Evolutionary conservation across 768 basidiomycete species (phyloP), one percentile per base, ranked within the genome.

Genomic region (Myochromella boudieri): DNA sequence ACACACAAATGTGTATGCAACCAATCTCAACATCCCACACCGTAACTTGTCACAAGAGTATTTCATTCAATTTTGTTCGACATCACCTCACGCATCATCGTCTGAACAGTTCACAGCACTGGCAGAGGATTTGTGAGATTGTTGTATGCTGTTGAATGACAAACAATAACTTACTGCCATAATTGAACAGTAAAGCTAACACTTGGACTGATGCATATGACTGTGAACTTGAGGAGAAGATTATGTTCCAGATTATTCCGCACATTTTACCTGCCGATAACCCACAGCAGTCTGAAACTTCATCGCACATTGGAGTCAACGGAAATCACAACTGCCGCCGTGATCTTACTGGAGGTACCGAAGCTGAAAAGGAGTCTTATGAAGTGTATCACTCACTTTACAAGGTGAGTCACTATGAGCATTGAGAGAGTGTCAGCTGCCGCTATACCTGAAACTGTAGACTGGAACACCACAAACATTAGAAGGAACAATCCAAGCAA

Each of bases 1-100:
- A 0, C 68, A 70, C 42, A 62, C 47, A 9, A 70, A 71, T 39
- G 40, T 68, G 1, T 71, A 68, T 32, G 37, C 65, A 2, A 46
- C 52, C n/a, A 64, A 67, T 45, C 32, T 48, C 0, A 64, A 56
- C 44, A n/a, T 69, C 0, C 66, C 69, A 2, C 58, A 64, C n/a
- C 47, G 38, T 0, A 40, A 46, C 4, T 47, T 61, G 0, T 12
- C 49, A 2, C 69, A 69, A 40, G 65, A 70, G 43, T 68, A 60
- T 40, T 63, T 63, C 50, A 46, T 68, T 15, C 55, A 59, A 1
- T 70, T 67, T 43, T 44, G 38, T 12, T 62, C 65, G 0, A 69
- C 68, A 0, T 71, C 68, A 2, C 59, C 53, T 3, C 46, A 63
- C 32, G 63, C 67, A n/a, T 55, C 61, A 6, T 55, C 61, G 0